Conservation (phyloP, 345 rosid species). For the Ceriops zippeliana region DNA sequence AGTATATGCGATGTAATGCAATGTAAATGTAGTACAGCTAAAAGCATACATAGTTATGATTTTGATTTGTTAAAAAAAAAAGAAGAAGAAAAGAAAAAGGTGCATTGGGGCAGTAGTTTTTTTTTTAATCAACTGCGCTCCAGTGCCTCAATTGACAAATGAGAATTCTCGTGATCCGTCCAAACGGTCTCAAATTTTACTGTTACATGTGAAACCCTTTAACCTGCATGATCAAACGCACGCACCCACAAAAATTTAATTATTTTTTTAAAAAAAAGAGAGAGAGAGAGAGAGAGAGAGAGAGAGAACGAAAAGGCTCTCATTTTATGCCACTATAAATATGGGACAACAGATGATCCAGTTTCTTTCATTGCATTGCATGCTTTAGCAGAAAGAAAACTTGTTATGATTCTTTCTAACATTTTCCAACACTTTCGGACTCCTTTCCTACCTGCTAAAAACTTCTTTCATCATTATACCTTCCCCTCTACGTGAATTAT, state of each 20-base stretch:
- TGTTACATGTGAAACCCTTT: conserved; percentile 60
- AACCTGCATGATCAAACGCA: conserved; percentile 8
- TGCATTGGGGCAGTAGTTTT: not conserved
- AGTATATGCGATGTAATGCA: too few species aligned
- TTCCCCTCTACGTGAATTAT: conserved; percentile 66
- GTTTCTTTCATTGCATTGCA: conserved; percentile 25
- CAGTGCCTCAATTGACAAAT: conserved; percentile 45
- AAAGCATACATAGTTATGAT: not conserved
- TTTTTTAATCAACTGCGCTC: conserved; percentile 49
- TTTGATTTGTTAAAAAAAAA: conserved; percentile 10
- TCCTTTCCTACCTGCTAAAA: conserved; percentile 8
- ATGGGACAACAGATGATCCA: conserved; percentile 20
- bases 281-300: not conserved
- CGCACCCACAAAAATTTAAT: not conserved
- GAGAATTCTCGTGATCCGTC: conserved; percentile 33
- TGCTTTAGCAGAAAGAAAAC: conserved; percentile 11
- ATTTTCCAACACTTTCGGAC: conserved; percentile 11
- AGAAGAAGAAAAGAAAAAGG: not conserved
- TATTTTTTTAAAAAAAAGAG: not conserved
- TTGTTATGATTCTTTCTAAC: conserved; percentile 15
- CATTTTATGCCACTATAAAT: conserved; percentile 41
- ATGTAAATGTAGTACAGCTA: too few species aligned
- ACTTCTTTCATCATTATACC: conserved; percentile 54
- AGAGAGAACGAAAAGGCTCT: not conserved
- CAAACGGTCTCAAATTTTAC: conserved; percentile 50